Base-by-base conservation (phyloP, 2,329 filamentous ascomycete species). In the Zymoseptoria brevis region DNA sequence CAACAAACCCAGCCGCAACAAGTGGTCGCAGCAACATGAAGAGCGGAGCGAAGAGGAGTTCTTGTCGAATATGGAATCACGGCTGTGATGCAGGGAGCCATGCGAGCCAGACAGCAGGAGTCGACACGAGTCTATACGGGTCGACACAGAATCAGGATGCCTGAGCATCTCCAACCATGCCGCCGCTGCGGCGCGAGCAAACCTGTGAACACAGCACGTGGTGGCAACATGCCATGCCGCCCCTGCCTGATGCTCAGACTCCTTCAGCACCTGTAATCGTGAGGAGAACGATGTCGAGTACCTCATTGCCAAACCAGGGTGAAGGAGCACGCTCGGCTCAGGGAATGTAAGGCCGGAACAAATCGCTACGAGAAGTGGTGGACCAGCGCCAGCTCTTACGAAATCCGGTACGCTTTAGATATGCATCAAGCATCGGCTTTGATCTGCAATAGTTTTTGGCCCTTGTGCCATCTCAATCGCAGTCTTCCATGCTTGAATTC, bases 1-100 rank as follows among this genome's bases (percentile, higher is more conserved):
- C n/a, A 57, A 53, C 35, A 45, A 45, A 45, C 1, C 35, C 35
- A 45, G 53, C 56, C 59, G 57, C 63, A 66, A 59, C 56, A 62
- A 52, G 61, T 62, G 49, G 66, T 64, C 49, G 68, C 64, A 21
- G 68, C 64, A 11, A 66, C 62, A 50, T 64, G 63, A 58, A 67
- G 55, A 61, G 57, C 19, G 19, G 16, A 30, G 51, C 11, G 29
- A 29, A 26, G 22, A 53, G 13, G 13, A 16, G 4, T 2, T 6
- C 13, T 6, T 16, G 16, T 45, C 35, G 4, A n/a, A 16, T 11
- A 16, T 45, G 35, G 16, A 45, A 16, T 2, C 7, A 45, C 35
- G 16, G 13, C 5, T n/a, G 16, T n/a, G 13, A 16, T 45, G 35
- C 11, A 45, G 6, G 35, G 13, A 8, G 26, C 26, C 7, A 29